Percentiles rank a stretch among this genome's conserved stretches.
Evolutionary conservation across 2,329 filamentous ascomycete species (phyloP).

Genomic region (Corinectria fuckeliana): DNA sequence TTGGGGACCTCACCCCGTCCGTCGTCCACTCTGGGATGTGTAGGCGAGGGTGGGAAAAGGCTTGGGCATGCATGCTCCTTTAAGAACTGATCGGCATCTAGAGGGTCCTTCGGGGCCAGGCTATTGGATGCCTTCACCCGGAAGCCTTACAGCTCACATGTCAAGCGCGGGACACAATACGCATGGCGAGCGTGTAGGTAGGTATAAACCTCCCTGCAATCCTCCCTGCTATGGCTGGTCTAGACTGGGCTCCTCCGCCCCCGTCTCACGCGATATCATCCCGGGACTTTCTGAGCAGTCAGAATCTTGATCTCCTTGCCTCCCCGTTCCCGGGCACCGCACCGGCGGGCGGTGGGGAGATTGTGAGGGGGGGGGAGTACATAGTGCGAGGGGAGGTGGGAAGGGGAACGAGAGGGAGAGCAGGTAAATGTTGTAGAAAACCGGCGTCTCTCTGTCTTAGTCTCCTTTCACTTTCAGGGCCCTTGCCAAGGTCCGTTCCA

Average conservation of each 20-base stretch:
- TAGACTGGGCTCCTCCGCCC: constrained; percentile 14
- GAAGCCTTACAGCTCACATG: constrained; percentile 39
- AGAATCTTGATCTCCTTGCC: constrained; percentile 22
- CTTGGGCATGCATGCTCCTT: constrained; percentile 30
- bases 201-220: constrained; percentile 29
- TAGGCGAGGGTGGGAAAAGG: constrained; percentile 15
- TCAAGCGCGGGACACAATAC: constrained; percentile 32
- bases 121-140: constrained; percentile 33
- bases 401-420: constrained; percentile 5
- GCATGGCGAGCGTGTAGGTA: constrained; percentile 27
- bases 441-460: too few relatives aligned
- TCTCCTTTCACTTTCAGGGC: constrained; percentile 23
- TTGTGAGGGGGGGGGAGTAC: neutral
- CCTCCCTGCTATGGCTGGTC: too few relatives aligned
- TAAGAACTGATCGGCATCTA: constrained; percentile 34
- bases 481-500: constrained; percentile 21
- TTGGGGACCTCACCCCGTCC: constrained; percentile 22
- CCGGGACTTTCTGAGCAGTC: constrained; percentile 22
- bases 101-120: constrained; percentile 23
- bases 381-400: neutral
- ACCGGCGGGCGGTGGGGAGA: constrained; percentile 1
- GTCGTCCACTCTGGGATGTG: constrained; percentile 9
- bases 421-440: constrained; percentile 8
- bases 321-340: neutral
- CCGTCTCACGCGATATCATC: constrained; percentile 31